These are phyloP conservation scores for Suhomyces emberorum DNA, from an alignment of 805 yeast genomes.

Conservation along the genomic window DNA sequence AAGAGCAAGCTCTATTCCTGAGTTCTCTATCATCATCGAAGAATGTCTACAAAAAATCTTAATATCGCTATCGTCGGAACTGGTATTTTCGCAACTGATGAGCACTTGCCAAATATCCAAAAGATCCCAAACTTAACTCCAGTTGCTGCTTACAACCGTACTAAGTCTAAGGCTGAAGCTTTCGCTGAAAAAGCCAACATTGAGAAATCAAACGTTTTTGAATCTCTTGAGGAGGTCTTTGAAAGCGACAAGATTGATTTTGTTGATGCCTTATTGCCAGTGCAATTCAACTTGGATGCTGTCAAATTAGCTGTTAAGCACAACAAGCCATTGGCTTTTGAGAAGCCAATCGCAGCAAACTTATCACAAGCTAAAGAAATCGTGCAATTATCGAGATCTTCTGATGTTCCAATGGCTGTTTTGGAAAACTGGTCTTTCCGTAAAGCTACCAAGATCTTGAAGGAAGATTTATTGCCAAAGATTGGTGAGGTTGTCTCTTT, in stretches of 20 bases:
- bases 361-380: constrained; percentile 77
- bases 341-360: constrained; percentile 90
- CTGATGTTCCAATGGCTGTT: constrained; percentile 68
- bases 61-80: constrained; percentile 75
- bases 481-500: constrained; percentile 75
- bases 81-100: constrained; percentile 83
- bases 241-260: constrained; percentile 66
- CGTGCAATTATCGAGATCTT: constrained; percentile 58
- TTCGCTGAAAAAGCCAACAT: constrained; percentile 68
- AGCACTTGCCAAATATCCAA: constrained; percentile 73
- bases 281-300: constrained; percentile 66
- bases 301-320: constrained; percentile 68
- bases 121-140: constrained; percentile 52
- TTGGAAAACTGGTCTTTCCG: constrained; percentile 86
- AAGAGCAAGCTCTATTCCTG: too few relatives aligned
- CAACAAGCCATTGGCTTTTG: constrained; percentile 76
- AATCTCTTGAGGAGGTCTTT: constrained; percentile 61
- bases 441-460: constrained; percentile 53
- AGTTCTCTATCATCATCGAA: too few relatives aligned
- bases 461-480: constrained; percentile 51
- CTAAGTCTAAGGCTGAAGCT: constrained; percentile 74
- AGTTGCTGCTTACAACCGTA: constrained; percentile 77
- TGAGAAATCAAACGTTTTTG: constrained; percentile 49
- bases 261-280: constrained; percentile 88
- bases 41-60: constrained; percentile 19